These are phyloP conservation scores for Heliophila coronopifolia DNA, from an alignment of 441 rosid genomes.

Conservation along the genomic window DNA sequence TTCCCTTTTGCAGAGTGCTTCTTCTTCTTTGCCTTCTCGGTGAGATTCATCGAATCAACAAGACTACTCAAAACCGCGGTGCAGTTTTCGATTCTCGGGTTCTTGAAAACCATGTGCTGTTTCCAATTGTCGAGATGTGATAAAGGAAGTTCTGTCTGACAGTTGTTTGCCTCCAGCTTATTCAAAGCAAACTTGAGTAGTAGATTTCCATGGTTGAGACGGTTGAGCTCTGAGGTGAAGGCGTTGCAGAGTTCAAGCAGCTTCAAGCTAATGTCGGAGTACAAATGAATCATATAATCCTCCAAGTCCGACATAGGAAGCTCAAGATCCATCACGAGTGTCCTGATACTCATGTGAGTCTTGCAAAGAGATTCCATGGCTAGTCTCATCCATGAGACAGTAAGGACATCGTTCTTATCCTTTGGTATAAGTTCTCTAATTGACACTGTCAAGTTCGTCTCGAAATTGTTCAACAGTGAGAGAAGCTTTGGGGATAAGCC, in stretches of 20 bases:
- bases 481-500: slow-evolving; percentile 36
- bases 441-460: slow-evolving; percentile 51
- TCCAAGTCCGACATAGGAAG: slow-evolving; percentile 68
- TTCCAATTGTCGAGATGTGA: slow-evolving; percentile 61
- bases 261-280: slow-evolving; percentile 70
- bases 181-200: slow-evolving; percentile 56
- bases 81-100: slow-evolving; percentile 51
- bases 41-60: slow-evolving; percentile 36
- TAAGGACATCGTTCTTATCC: slow-evolving; percentile 43
- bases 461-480: slow-evolving; percentile 48
- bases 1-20: slow-evolving; percentile 64
- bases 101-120: slow-evolving; percentile 46
- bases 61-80: slow-evolving; percentile 45
- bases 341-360: slow-evolving; percentile 52
- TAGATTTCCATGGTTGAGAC: slow-evolving; percentile 69
- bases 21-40: slow-evolving; percentile 47
- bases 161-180: slow-evolving; percentile 49
- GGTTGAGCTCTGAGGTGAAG: slow-evolving; percentile 60
- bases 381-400: slow-evolving; percentile 65
- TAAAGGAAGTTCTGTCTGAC: slow-evolving; percentile 38
- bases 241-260: slow-evolving; percentile 67
- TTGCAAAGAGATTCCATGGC: slow-evolving; percentile 71
- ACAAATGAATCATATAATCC: slow-evolving; percentile 68
- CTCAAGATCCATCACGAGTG: slow-evolving; percentile 55
- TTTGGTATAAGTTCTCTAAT: slow-evolving; percentile 54